Evolutionary conservation across 805 yeast species (phyloP).

Genomic region (Suhomyces faveliae): DNA sequence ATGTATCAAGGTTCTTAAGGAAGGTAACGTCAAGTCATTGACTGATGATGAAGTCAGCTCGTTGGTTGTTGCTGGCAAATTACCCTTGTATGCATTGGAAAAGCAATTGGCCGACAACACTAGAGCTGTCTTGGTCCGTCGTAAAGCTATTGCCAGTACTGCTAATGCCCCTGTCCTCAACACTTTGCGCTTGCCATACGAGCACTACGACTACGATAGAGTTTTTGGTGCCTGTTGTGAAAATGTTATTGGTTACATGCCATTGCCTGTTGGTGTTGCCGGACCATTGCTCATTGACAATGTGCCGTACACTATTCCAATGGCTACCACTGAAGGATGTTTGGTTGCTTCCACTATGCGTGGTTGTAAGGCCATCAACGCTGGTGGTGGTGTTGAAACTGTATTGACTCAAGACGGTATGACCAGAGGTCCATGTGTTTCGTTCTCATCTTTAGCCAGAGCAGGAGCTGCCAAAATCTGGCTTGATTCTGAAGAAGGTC

Average conservation of each 20-base stretch:
- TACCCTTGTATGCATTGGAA: conserved; percentile 92
- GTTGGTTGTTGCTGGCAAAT: conserved; percentile 69
- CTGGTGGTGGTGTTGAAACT: conserved; percentile 94
- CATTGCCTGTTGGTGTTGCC: conserved; percentile 95
- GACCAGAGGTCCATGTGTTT: conserved; percentile 99
- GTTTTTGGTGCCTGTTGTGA: conserved; percentile 99
- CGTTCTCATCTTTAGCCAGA: conserved; percentile 76
- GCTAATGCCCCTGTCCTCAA: conserved; percentile 81
- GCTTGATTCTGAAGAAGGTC: conserved; percentile 96
- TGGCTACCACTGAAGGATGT: conserved; percentile 99
- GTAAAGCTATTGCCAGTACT: conserved; percentile 82
- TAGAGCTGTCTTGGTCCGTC: conserved; percentile 91
- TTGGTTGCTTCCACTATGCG: conserved; percentile 98
- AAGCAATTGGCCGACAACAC: conserved; percentile 85
- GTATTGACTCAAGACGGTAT: conserved; percentile 94
- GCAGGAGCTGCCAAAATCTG: conserved; percentile 94
- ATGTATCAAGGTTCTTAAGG: conserved; percentile 58
- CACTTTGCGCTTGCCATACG: conserved; percentile 71
- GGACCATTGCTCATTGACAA: conserved; percentile 95
- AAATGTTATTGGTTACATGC: conserved; percentile 95
- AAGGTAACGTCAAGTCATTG: conserved; percentile 67
- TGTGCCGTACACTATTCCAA: conserved; percentile 84
- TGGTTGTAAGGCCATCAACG: conserved; percentile 96
- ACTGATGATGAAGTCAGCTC: conserved; percentile 70
- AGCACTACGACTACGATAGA: conserved; percentile 85